Base-by-base conservation (phyloP, 768 basidiomycete genomes). In the Piloderma croceum region DNA sequence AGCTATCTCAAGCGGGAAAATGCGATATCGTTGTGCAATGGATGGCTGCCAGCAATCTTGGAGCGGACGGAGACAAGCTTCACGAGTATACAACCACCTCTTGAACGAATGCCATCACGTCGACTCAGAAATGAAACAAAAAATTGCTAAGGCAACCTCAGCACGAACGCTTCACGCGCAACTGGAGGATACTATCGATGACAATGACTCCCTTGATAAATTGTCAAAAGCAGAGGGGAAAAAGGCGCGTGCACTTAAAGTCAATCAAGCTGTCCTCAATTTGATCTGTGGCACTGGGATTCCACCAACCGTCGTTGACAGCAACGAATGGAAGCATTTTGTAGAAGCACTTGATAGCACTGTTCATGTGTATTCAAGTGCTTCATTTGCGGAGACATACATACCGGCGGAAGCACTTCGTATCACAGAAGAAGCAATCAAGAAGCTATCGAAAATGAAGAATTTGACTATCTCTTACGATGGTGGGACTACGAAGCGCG, bases 391-490 rank as follows among this genome's bases (percentile, higher is more conserved):
- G 1, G 38, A 42, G 5, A 45, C 15, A 13, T 36, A 50, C 6
- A 51, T 57, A 23, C 45, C 51, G 6, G 36, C 31, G 12, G 53
- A 52, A 21, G 48, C 53, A 9, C 50, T 42, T 13, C 34, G 40
- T 5, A 42, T 54, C 6, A 43, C 25, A 1, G 19, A 43, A n/a
- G 19, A 25, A 3, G 31, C 34, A 5, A 9, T 39, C 31, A 18
- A 41, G 7, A 6, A 23, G 4, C 48, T 54, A 3, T 17, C 29
- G 7, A 31, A 11, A 9, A 35, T 15, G 31, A 5, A 42, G 6
- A 42, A 53, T 22, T 42, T 54, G 5, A 46, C 52, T 1, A 50
- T 56, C 31, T 43, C 34, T 0, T 56, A 43, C 34, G 54, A 57
- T 39, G 56, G 56, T 6, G 47, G 53, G 1, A 49, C 53, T 7